Evolutionary conservation across 1,284 basidiomycete species (phyloP).

Genomic region (Sporisorium reilianum): DNA sequence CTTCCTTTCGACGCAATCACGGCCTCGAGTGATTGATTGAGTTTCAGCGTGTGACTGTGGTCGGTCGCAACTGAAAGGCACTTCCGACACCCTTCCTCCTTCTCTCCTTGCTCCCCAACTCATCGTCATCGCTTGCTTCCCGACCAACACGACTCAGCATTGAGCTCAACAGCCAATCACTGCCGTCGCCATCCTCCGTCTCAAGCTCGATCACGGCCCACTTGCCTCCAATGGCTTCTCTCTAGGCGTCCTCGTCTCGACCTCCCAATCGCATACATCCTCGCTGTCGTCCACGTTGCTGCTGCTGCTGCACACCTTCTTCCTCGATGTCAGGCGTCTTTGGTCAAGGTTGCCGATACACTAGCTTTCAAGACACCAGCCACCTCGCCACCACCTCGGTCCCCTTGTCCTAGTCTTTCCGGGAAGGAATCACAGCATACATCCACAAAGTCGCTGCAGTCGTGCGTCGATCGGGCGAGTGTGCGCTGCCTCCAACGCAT

Average conservation of each 20-base stretch:
- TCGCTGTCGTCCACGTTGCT: slow-evolving; percentile 15
- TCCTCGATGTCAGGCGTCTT: slow-evolving; percentile 51
- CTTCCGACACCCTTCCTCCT: background rate
- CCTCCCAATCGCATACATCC: slow-evolving; percentile 4
- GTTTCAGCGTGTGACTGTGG: background rate
- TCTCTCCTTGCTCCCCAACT: background rate
- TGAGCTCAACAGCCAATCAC: background rate
- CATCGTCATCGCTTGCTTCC: background rate
- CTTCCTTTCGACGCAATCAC: background rate
- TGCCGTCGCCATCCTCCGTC: background rate
- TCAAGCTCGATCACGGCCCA: background rate
- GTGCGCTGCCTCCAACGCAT: background rate
- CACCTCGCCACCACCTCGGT: slow-evolving; percentile 5
- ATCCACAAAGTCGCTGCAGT: no score
- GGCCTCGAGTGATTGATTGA: no score
- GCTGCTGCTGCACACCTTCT: slow-evolving; percentile 1
- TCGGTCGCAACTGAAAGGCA: background rate
- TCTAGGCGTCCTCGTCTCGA: slow-evolving; percentile 2
- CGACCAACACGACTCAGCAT: background rate
- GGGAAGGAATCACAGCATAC: background rate
- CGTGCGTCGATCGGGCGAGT: background rate
- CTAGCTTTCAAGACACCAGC: slow-evolving; percentile 52
- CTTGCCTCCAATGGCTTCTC: slow-evolving; percentile 18
- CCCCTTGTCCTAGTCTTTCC: background rate
- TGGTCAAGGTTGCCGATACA: slow-evolving; percentile 52